Percentiles rank a stretch among this genome's conserved stretches.
phyloP scores from a whole-genome alignment of 306 rosid species.

The Begonia fuchsioides region DNA sequence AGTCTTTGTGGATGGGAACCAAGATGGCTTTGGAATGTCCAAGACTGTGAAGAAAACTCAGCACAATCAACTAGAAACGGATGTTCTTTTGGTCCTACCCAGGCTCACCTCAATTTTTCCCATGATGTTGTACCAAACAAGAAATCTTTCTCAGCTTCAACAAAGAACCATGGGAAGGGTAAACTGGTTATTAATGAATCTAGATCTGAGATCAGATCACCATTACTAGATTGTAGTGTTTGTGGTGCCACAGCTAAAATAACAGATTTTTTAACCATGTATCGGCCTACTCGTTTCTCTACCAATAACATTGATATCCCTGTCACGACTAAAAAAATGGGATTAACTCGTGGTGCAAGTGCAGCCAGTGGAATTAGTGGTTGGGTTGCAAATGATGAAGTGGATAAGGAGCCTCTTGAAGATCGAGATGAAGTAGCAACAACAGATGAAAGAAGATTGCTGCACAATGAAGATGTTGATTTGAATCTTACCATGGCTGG shows the following conservation, averaged over 20 bases:
- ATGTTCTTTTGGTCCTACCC: slow-evolving; percentile 55
- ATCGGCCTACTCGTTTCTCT: slow-evolving; percentile 67
- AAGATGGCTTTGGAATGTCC: slow-evolving; percentile 80
- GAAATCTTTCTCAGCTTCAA: slow-evolving; percentile 63
- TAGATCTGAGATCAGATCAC: slow-evolving; percentile 54
- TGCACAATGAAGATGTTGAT: slow-evolving; percentile 52
- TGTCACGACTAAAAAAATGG: slow-evolving; percentile 79
- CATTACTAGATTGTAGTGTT: slow-evolving; percentile 85
- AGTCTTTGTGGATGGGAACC: slow-evolving; percentile 99
- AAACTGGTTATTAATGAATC: slow-evolving; percentile 54
- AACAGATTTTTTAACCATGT: slow-evolving; percentile 62
- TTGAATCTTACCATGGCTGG: slow-evolving; percentile 91
- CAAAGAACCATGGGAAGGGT: slow-evolving; percentile 64
- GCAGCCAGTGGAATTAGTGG: slow-evolving; percentile 99
- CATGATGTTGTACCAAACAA: slow-evolving; percentile 53
- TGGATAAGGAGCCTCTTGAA: slow-evolving; percentile 74
- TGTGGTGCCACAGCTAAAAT: slow-evolving; percentile 90
- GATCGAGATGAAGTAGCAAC: slow-evolving; percentile 98
- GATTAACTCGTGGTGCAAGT: slow-evolving; percentile 92
- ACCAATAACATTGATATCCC: slow-evolving; percentile 66
- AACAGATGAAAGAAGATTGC: slow-evolving; percentile 38
- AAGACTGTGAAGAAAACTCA: slow-evolving; percentile 95
- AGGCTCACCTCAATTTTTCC: slow-evolving; percentile 50
- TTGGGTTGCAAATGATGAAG: slow-evolving; percentile 81
- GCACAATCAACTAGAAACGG: slow-evolving; percentile 98